Evolutionary conservation across 176 grass and related monocot genomes (phyloP).

Genomic region (Pontederia paniculata): DNA sequence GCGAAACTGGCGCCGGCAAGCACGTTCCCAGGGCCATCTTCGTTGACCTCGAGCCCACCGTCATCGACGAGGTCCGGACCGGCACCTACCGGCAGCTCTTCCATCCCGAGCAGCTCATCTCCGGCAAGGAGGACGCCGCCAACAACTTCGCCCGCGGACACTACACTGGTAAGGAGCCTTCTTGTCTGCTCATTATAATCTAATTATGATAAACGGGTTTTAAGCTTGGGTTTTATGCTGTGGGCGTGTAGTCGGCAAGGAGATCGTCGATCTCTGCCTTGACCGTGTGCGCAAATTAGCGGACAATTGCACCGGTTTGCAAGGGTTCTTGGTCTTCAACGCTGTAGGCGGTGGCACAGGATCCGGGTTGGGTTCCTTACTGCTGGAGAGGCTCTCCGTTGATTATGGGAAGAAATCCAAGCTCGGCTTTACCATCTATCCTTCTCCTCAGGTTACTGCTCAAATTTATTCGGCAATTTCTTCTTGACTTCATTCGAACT

Average conservation of each 20-base stretch:
- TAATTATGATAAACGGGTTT: too few species aligned
- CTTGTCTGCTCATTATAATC: neutral
- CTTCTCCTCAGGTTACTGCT: constrained; percentile 7
- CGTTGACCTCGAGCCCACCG: constrained; percentile 9
- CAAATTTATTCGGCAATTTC: too few species aligned
- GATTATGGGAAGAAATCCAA: constrained; percentile 12
- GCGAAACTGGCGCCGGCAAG: constrained; percentile 7
- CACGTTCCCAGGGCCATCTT: constrained; percentile 9
- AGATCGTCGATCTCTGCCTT: constrained; percentile 11
- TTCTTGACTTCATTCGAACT: too few species aligned
- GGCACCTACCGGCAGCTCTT: constrained; percentile 8
- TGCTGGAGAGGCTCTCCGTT: constrained; percentile 3
- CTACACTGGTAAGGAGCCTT: neutral
- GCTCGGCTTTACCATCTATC: constrained; percentile 9
- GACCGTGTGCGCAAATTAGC: constrained; percentile 10
- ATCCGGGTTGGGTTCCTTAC: constrained; percentile 8
- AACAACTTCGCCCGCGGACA: constrained; percentile 8
- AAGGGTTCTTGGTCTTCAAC: constrained; percentile 11
- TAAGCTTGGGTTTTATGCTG: neutral
- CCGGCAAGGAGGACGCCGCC: constrained; percentile 9
- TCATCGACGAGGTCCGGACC: constrained; percentile 9
- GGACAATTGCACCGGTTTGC: constrained; percentile 8
- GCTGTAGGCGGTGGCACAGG: constrained; percentile 11
- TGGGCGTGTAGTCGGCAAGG: constrained; percentile 3
- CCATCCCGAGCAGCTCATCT: constrained; percentile 8